Base-by-base conservation (phyloP, 495 filamentous ascomycete species). In the Daldinia loculata region DNA sequence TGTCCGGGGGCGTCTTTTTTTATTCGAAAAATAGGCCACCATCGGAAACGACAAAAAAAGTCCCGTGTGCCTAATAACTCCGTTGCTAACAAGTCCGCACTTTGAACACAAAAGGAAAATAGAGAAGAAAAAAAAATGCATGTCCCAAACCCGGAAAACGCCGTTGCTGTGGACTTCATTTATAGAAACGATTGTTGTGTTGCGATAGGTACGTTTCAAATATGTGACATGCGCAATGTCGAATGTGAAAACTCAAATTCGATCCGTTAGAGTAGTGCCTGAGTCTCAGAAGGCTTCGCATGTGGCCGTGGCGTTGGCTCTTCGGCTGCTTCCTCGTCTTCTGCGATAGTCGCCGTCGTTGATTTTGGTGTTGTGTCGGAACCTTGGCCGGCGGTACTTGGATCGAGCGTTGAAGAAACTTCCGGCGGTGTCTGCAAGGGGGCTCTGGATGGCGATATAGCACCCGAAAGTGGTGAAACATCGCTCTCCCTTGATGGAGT, bases 401-500 rank as follows among this genome's bases (percentile, higher is more conserved):
- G 4, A 45, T 61, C 58, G 56, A 59, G 32, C 3, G 24, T 55
- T 6, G 63, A 57, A 41, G 70, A 74, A 32, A 48, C 56, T 43
- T 77, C 70, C 11, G 75, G 72, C 0, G 75, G 66, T 15, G 64
- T 74, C 48, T 57, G 64, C 14, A 72, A 38, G n/a, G 61, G 15
- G 14, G 59, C 57, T 32, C 53, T 68, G 2, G 51, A 29, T 9
- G 66, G 59, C 4, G 70, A 65, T 45, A 50, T 32, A 41, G 58
- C 45, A 22, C 66, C 66, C 1, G 66, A 57, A 15, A 67, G n/a
- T 15, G 68, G 74, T 17, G 64, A 63, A n/a, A 62, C 56, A 32
- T 55, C 74, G 4, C 30, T 38, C 50, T 83, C 80, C 34, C 74
- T 70, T 11, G 72, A 75, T 0, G 83, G 81, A 15, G 80, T 83